A percentile compares a stretch with the other conserved stretches of the same genome.
phyloP scores from a whole-genome alignment of 2,329 filamentous ascomycete species.

The Penicillium brasilianum region DNA sequence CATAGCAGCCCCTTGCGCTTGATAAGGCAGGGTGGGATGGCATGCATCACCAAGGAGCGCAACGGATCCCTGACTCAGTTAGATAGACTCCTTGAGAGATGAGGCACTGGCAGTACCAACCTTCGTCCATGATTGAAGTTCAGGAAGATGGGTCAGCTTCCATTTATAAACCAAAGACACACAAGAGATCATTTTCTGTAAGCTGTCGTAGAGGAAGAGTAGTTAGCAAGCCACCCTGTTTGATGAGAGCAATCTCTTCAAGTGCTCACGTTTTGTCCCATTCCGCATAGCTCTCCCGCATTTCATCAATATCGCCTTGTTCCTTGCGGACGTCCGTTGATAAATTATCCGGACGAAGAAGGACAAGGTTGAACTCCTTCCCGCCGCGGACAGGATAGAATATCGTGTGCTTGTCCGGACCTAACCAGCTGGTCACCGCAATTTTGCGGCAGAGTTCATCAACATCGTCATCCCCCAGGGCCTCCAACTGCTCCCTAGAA shows the following conservation, averaged over 20 bases:
- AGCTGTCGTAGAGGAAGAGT: background rate
- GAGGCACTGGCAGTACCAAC: background rate
- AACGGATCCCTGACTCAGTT: background rate
- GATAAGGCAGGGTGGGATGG: constrained; percentile 65
- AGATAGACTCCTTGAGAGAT: background rate
- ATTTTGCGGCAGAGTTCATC: background rate
- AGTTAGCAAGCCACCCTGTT: background rate
- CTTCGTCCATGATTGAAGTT: background rate
- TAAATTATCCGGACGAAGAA: constrained; percentile 64
- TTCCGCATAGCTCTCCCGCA: background rate
- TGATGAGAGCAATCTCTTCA: too few species aligned
- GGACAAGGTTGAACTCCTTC: constrained; percentile 66
- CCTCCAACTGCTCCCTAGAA: background rate
- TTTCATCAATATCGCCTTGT: constrained; percentile 1
- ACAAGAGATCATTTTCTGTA: background rate
- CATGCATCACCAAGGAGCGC: constrained; percentile 59
- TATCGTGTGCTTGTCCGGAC: constrained; percentile 64
- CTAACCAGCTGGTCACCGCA: constrained; percentile 64
- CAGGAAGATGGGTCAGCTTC: background rate
- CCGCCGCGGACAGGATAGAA: constrained; percentile 65
- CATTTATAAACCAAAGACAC: background rate
- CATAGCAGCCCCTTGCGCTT: constrained; percentile 69
- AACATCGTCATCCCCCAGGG: background rate
- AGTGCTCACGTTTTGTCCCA: background rate
- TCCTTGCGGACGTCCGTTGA: background rate